Base-by-base conservation (phyloP, 805 yeast genomes). In the Candida awuae region DNA sequence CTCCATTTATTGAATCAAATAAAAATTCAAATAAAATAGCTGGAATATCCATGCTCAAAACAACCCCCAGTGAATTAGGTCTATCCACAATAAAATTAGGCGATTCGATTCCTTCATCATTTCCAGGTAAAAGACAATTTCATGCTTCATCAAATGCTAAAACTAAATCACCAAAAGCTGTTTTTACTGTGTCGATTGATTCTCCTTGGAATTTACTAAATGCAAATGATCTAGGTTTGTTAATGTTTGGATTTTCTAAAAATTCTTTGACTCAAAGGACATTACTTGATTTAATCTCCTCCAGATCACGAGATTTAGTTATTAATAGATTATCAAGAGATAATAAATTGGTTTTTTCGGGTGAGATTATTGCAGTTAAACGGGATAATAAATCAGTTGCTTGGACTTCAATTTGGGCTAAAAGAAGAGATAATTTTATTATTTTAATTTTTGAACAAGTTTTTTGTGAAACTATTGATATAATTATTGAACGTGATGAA, bases 331-430 rank as follows among this genome's bases (percentile, higher is more conserved):
- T 81, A 40, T 57, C 61, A 33, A 55, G 58, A 55, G 58, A 45
- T 33, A 56, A 51, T 20, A 73, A 73, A 42, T 70, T 79, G 36
- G 73, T 80, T 0, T 83, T 83, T 53, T 73, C 87, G 2, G 97
- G 96, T 42, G 92, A 84, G 51, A 77, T 87, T 34, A 77, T 86
- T 10, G 95, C 94, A 8, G 81, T 87, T 34, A 66, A 73, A 29
- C 71, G 85, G 48, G 76, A 80, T 12, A 82, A 83, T 14, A 71
- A 70, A 34, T 71, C 71, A 21, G 64, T 73, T 42, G 83, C 88
- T 1, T 80, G 94, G 83, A 87, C 95, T 9, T 83, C 95, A 0
- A 59, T 88, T 40, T 90, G 96, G 96, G 94, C 92, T 1, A 87
- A 87, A 51, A 66, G 76, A 42, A 77, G 79, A 48, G 80, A 79